These are phyloP conservation scores for Echium plantagineum DNA, from an alignment of 257 asterid species.

Conservation along the genomic window DNA sequence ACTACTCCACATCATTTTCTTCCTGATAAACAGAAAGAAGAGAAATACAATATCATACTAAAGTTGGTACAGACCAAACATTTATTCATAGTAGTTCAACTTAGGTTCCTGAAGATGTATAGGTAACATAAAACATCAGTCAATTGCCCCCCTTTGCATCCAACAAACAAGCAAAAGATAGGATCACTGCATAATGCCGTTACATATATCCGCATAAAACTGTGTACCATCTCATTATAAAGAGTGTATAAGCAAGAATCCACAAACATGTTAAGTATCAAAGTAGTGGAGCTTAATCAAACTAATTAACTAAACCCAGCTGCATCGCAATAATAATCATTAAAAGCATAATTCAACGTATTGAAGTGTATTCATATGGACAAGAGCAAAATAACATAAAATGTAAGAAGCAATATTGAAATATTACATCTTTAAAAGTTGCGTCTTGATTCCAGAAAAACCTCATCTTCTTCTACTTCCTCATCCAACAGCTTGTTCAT, in stretches of 20 bases:
- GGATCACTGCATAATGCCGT: no score
- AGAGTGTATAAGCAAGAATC: neutral
- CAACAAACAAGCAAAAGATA: no score
- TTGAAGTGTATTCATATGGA: neutral
- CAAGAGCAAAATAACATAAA: constrained; percentile 4
- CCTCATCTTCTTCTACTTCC: constrained; percentile 80
- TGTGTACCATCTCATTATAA: neutral
- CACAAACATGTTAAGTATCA: neutral
- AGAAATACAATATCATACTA: neutral
- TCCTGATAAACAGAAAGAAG: constrained; percentile 43
- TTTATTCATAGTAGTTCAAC: neutral
- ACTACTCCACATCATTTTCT: constrained; percentile 61
- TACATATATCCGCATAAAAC: neutral
- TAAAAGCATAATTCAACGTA: neutral
- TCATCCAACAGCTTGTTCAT: constrained; percentile 85
- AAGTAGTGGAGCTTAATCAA: neutral
- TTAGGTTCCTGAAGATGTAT: neutral
- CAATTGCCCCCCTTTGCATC: no score
- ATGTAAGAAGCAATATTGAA: neutral
- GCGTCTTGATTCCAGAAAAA: constrained; percentile 97
- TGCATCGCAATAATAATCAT: no score
- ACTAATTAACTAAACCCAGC: neutral
- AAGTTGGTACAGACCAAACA: neutral
- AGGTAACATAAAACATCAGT: neutral
- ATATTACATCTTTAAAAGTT: constrained; percentile 67